Evolutionary conservation across 306 rosid genomes (phyloP).

Genomic region (Castanea sativa): DNA sequence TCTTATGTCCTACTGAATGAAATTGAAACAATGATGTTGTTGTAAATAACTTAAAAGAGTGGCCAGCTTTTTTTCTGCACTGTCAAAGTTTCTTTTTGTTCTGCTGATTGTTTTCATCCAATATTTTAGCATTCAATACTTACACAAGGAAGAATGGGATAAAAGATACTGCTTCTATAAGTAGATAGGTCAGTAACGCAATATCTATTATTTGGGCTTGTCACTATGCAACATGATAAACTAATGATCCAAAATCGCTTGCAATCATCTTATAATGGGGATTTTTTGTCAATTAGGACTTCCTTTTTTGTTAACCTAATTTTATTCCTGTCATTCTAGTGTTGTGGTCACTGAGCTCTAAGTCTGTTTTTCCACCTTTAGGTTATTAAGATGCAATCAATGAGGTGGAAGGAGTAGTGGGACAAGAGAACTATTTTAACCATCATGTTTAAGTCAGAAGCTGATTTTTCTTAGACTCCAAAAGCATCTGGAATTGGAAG

Average conservation of each 20-base stretch:
- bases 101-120: not conserved
- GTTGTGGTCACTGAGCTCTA: not conserved
- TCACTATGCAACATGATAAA: not conserved
- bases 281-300: not conserved
- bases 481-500: not conserved
- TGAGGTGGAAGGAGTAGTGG: too few relatives aligned
- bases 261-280: not conserved
- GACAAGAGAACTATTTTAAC: not conserved
- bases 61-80: not conserved
- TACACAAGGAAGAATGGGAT: not conserved
- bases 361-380: not conserved
- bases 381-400: not conserved
- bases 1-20: not conserved
- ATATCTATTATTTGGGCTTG: not conserved
- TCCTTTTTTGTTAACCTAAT: not conserved
- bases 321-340: not conserved
- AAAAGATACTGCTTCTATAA: not conserved
- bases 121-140: not conserved
- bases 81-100: not conserved
- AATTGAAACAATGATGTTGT: not conserved
- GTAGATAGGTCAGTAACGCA: not conserved
- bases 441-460: not conserved
- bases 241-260: not conserved
- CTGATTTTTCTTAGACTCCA: not conserved
- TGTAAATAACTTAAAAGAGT: not conserved